Evolutionary conservation across 2,329 filamentous ascomycete genomes (phyloP).

Genomic region (Colletotrichum cordylinicola): DNA sequence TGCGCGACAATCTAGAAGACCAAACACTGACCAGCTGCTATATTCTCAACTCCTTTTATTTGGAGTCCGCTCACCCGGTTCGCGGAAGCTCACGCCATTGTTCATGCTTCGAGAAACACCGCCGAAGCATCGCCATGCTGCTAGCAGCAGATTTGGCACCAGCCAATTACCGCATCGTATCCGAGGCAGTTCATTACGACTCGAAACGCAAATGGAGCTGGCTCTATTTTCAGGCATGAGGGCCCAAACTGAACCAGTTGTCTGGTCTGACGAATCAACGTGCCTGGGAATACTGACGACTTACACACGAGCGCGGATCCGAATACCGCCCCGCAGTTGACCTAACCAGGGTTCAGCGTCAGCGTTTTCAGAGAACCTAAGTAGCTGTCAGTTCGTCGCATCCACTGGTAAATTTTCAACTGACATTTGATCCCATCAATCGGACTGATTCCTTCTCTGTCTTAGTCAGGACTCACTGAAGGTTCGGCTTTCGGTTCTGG

Average conservation of each 20-base stretch:
- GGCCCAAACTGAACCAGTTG: not conserved
- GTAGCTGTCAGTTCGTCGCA: not conserved
- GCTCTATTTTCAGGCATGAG: not conserved
- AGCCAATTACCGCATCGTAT: not conserved
- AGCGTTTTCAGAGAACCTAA: not conserved
- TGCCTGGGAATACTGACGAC: not conserved
- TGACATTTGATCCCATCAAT: not conserved
- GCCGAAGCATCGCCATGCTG: not conserved
- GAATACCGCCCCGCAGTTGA: not conserved
- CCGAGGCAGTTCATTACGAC: not conserved
- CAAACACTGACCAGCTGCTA: not conserved
- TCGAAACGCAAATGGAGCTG: not conserved
- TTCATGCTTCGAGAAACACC: not conserved
- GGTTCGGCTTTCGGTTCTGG: not conserved
- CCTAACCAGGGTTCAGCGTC: not conserved
- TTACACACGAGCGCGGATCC: not conserved
- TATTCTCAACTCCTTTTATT: not conserved
- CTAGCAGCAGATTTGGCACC: not conserved
- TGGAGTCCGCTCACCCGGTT: not conserved
- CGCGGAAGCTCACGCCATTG: not conserved
- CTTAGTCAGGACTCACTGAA: not conserved
- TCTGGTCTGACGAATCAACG: not conserved
- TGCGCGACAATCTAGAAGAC: not conserved
- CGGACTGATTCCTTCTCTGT: not conserved
- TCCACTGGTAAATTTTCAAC: not conserved